These are phyloP conservation scores for Forsythia viridissima DNA, from an alignment of 257 asterid genomes.

Conservation along the genomic window DNA sequence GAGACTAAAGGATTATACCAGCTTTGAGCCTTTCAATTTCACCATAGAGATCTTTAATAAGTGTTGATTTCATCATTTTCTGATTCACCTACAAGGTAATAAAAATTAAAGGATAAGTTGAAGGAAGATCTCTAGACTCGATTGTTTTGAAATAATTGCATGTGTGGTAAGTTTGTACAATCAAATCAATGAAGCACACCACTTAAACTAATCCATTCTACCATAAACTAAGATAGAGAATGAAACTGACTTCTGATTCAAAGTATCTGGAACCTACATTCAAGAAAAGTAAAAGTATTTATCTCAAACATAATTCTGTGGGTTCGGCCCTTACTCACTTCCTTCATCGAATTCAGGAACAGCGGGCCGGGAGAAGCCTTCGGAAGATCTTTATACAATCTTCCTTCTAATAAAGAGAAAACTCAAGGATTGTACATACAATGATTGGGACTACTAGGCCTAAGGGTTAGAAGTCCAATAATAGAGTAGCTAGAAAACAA, in stretches of 20 bases:
- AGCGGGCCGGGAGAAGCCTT: too few relatives aligned
- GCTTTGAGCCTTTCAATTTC: conserved; percentile 79
- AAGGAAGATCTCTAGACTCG: conserved; percentile 15
- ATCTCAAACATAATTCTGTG: too few relatives aligned
- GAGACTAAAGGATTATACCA: conserved; percentile 36
- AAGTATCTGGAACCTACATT: neutral
- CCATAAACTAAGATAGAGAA: neutral
- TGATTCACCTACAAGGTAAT: conserved; percentile 63
- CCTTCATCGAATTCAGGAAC: too few relatives aligned
- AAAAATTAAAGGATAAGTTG: conserved; percentile 15
- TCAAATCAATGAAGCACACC: neutral
- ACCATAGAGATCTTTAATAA: conserved; percentile 74
- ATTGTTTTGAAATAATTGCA: neutral
- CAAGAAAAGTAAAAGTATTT: neutral
- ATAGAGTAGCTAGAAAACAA: too few relatives aligned
- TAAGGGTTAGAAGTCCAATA: too few relatives aligned
- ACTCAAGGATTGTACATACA: too few relatives aligned
- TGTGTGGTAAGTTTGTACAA: neutral
- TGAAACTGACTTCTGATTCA: neutral
- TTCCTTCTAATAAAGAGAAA: too few relatives aligned
- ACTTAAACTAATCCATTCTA: neutral
- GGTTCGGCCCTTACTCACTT: too few relatives aligned
- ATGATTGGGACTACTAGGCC: too few relatives aligned
- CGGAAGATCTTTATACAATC: too few relatives aligned
- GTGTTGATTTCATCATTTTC: conserved; percentile 85